Conservation (phyloP, 2,329 filamentous ascomycete species). For the Alternaria angustiovoidea region DNA sequence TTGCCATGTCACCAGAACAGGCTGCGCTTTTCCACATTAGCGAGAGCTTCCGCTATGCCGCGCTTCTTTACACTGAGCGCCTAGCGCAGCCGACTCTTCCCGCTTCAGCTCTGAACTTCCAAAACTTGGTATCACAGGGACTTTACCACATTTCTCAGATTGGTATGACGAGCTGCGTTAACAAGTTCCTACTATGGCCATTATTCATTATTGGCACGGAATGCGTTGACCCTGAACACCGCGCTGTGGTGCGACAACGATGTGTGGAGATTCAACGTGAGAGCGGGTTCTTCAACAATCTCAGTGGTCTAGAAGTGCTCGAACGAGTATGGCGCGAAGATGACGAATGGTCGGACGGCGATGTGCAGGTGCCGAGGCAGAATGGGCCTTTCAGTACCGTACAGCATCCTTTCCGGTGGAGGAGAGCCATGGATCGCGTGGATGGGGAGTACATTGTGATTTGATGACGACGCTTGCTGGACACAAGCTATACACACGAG, state of each 20-base stretch:
- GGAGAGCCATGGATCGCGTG: slow-evolving; percentile 59
- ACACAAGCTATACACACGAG: slow-evolving; percentile 20
- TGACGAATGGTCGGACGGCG: slow-evolving; percentile 42
- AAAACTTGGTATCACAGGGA: slow-evolving; percentile 81
- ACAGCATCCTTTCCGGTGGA: slow-evolving; percentile 56
- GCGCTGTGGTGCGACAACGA: slow-evolving; percentile 78
- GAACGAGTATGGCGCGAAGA: slow-evolving; percentile 81
- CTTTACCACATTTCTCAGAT: slow-evolving; percentile 85
- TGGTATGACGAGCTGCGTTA: slow-evolving; percentile 72
- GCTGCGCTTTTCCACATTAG: slow-evolving; percentile 82
- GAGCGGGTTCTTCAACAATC: slow-evolving; percentile 92
- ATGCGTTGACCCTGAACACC: slow-evolving; percentile 81
- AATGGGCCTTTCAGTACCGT: slow-evolving; percentile 35
- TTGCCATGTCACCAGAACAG: slow-evolving; percentile 61
- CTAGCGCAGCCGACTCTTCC: slow-evolving; percentile 79
- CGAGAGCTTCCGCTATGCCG: slow-evolving; percentile 88
- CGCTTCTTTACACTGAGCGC: slow-evolving; percentile 87
- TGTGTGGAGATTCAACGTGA: slow-evolving; percentile 87
- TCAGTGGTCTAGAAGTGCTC: slow-evolving; percentile 82
- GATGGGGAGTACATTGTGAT: slow-evolving; percentile 63
- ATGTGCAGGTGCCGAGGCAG: slow-evolving; percentile 27
- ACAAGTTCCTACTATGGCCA: slow-evolving; percentile 94
- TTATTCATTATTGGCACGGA: slow-evolving; percentile 90
- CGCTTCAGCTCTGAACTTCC: slow-evolving; percentile 78
- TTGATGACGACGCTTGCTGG: slow-evolving; percentile 41